Evolutionary conservation across 1,284 basidiomycete genomes (phyloP).

Genomic region (Heimioporus retisporus): DNA sequence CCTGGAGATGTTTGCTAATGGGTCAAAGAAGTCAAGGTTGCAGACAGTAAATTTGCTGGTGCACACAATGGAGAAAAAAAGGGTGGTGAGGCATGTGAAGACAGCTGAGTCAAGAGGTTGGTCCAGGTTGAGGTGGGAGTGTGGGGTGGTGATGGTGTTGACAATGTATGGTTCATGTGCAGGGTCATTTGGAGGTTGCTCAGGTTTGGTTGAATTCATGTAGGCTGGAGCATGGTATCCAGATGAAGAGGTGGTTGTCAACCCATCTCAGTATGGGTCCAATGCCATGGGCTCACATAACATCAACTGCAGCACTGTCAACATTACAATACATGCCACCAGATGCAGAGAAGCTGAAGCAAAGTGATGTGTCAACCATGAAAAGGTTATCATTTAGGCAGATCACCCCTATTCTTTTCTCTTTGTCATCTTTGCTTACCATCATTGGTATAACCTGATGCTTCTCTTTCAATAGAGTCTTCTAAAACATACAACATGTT

Average conservation of each 20-base stretch:
- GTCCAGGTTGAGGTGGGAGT: background rate
- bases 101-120: background rate
- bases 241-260: conserved; percentile 52
- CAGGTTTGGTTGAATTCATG: too few relatives aligned
- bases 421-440: too few relatives aligned
- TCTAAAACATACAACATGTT: too few relatives aligned
- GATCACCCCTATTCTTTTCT: background rate
- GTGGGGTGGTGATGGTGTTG: background rate
- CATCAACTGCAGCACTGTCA: conserved; percentile 40
- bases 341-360: conserved; percentile 45
- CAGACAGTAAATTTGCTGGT: background rate
- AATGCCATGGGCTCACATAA: conserved; percentile 41
- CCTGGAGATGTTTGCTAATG: too few relatives aligned
- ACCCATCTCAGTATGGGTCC: conserved; percentile 53
- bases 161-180: background rate
- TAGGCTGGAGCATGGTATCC: conserved; percentile 26
- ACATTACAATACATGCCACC: conserved; percentile 38
- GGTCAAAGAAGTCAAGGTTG: background rate
- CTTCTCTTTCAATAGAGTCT: too few relatives aligned
- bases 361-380: too few relatives aligned
- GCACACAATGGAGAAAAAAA: background rate
- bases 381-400: background rate
- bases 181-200: background rate
- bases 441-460: too few relatives aligned
- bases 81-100: background rate